These are phyloP conservation scores for Metroxylon sagu DNA, from an alignment of 176 grass and related monocot genomes.

Conservation along the genomic window DNA sequence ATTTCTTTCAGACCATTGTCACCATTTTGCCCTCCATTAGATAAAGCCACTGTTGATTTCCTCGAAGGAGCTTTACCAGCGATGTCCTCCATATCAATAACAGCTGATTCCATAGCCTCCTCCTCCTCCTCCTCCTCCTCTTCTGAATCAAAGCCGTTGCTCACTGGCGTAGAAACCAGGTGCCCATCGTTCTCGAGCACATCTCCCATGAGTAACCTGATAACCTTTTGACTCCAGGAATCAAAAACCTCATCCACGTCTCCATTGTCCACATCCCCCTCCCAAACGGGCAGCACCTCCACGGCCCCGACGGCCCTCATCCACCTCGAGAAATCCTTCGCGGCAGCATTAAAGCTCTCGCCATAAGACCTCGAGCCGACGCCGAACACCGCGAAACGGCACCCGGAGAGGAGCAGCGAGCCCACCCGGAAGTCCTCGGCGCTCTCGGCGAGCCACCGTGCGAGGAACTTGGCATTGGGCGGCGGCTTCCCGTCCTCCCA, in stretches of 20 bases:
- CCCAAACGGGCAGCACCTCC: slow-evolving; percentile 49
- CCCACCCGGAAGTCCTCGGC: slow-evolving; percentile 60
- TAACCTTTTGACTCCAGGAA: slow-evolving; percentile 48
- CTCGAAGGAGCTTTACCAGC: slow-evolving; percentile 62
- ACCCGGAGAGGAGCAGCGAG: slow-evolving; percentile 47
- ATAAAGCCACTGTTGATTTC: slow-evolving; percentile 16
- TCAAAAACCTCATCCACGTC: slow-evolving; percentile 48
- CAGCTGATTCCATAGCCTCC: slow-evolving; percentile 31
- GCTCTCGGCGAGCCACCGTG: slow-evolving; percentile 53
- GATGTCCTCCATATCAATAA: slow-evolving; percentile 85
- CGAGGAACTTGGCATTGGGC: slow-evolving; percentile 38
- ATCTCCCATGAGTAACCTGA: slow-evolving; percentile 53
- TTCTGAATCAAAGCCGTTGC: slow-evolving; percentile 25
- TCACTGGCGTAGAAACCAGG: slow-evolving; percentile 7
- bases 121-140: slow-evolving; percentile 25
- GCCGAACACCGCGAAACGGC: slow-evolving; percentile 72
- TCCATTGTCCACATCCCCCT: slow-evolving; percentile 72
- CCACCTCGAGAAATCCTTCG: slow-evolving; percentile 74
- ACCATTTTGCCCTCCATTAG: slow-evolving; percentile 37
- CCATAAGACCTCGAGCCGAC: slow-evolving; percentile 61
- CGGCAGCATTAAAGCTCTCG: slow-evolving; percentile 56
- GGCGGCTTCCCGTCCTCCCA: slow-evolving; percentile 64
- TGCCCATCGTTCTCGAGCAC: slow-evolving; percentile 7
- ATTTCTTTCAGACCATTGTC: slow-evolving; percentile 40
- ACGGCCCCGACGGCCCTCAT: slow-evolving; percentile 60